phyloP scores from a whole-genome alignment of 495 filamentous ascomycete species.

The Podospora sp. region DNA sequence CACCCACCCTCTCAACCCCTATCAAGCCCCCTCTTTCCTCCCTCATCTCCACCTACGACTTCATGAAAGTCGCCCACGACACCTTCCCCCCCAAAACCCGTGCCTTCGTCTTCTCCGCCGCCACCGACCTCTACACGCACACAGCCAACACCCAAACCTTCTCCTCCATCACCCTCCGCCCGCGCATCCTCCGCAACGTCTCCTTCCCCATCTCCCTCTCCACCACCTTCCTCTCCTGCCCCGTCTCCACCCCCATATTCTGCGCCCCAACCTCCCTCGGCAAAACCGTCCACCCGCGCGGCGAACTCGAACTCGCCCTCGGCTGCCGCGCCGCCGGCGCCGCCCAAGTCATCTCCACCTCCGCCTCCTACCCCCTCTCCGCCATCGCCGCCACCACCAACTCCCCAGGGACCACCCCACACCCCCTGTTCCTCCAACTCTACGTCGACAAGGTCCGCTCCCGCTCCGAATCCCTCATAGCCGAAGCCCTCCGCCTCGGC shows the following conservation, averaged over 20 bases:
- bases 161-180: slow-evolving; percentile 69
- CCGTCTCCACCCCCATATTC: slow-evolving; percentile 65
- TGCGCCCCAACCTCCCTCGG: slow-evolving; percentile 77
- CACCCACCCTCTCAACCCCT: slow-evolving; percentile 12
- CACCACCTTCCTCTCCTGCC: slow-evolving; percentile 64
- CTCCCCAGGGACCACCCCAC: slow-evolving; percentile 26
- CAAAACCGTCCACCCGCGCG: slow-evolving; percentile 68
- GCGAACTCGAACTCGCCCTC: slow-evolving; percentile 69
- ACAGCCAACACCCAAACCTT: slow-evolving; percentile 56
- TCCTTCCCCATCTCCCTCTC: slow-evolving; percentile 52
- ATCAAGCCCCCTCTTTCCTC: slow-evolving; percentile 66
- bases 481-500: slow-evolving; percentile 57
- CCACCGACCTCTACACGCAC: slow-evolving; percentile 73
- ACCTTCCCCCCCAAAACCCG: slow-evolving; percentile 70
- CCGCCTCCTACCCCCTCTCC: slow-evolving; percentile 65
- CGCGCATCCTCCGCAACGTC: slow-evolving; percentile 72
- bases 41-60: slow-evolving; percentile 75
- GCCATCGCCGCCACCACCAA: slow-evolving; percentile 60
- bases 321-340: slow-evolving; percentile 56
- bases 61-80: slow-evolving; percentile 63
- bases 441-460: slow-evolving; percentile 76
- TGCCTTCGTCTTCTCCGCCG: slow-evolving; percentile 82
- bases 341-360: slow-evolving; percentile 67
- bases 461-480: slow-evolving; percentile 68
- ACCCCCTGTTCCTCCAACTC: slow-evolving; percentile 73